These are phyloP conservation scores for Penicillium freii DNA, from an alignment of 2,329 filamentous ascomycete genomes.

Conservation along the genomic window DNA sequence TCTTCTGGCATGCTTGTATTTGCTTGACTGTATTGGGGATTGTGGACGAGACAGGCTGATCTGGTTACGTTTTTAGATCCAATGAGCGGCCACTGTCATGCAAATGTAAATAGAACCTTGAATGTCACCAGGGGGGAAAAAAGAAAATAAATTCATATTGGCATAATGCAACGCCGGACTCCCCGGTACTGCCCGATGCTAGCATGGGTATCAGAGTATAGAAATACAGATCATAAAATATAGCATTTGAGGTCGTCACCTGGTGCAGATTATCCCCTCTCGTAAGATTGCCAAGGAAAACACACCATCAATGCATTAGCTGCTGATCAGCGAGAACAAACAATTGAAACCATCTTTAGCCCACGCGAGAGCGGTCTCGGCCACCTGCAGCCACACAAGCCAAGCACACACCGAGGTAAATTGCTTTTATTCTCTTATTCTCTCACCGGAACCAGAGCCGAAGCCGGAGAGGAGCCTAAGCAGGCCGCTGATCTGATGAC, in stretches of 20 bases:
- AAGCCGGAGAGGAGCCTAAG: neutral
- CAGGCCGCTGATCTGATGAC: slow-evolving; percentile 2
- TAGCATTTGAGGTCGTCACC: slow-evolving; percentile 5
- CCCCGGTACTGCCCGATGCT: slow-evolving; percentile 18
- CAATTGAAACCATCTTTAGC: slow-evolving; percentile 3
- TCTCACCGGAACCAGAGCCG: slow-evolving; percentile 4
- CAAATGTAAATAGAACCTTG: neutral
- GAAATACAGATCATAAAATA: slow-evolving; percentile 15
- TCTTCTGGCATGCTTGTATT: neutral
- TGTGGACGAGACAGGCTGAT: neutral
- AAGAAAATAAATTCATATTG: neutral
- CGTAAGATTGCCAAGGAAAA: slow-evolving; percentile 2
- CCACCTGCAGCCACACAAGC: slow-evolving; percentile 17
- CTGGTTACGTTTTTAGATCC: slow-evolving; percentile 1
- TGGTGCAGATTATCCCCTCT: neutral
- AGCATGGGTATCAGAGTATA: slow-evolving; percentile 25
- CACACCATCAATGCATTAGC: neutral
- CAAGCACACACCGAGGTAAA: slow-evolving; percentile 6
- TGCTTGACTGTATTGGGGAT: neutral
- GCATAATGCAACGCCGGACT: slow-evolving; percentile 17
- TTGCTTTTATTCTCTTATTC: slow-evolving; percentile 2
- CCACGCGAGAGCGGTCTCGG: slow-evolving; percentile 1
- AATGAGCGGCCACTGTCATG: slow-evolving; percentile 4
- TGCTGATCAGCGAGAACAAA: slow-evolving; percentile 1
- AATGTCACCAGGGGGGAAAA: neutral